Evolutionary conservation across 768 basidiomycete species (phyloP).

Genomic region (Pulveroboletus sp.): DNA sequence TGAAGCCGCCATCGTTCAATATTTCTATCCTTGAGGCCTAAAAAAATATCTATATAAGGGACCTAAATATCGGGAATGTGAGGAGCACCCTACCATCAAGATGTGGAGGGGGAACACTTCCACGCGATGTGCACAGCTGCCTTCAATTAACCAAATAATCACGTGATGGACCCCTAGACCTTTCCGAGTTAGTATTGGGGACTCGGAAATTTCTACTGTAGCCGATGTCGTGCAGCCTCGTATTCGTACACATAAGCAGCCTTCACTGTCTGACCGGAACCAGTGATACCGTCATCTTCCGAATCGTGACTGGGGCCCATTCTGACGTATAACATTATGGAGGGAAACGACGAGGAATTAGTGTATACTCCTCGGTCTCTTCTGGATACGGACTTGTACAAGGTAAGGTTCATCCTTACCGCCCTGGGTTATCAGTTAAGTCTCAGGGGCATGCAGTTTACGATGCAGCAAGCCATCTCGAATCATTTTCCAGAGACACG

Average conservation of each 20-base stretch:
- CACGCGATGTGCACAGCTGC: no score
- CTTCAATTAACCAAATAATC: no score
- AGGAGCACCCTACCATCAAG: constrained; percentile 2
- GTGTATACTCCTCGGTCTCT: constrained; percentile 44
- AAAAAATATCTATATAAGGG: not conserved
- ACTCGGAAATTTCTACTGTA: no score
- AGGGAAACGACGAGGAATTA: constrained; percentile 3
- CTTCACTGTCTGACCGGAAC: no score
- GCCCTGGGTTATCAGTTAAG: not conserved
- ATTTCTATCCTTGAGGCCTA: constrained; percentile 62
- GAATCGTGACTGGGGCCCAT: no score
- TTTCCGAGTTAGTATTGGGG: no score
- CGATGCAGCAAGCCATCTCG: constrained; percentile 92
- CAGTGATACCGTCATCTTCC: no score
- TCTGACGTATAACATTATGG: constrained; percentile 7
- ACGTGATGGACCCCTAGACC: no score
- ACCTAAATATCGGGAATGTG: not conserved
- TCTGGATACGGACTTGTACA: constrained; percentile 93
- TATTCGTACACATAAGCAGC: no score
- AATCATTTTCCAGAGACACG: constrained; percentile 67
- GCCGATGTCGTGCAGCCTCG: no score
- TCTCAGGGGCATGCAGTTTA: constrained; percentile 47
- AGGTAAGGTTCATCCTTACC: constrained; percentile 42
- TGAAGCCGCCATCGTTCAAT: constrained; percentile 79
- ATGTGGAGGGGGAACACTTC: no score